Evolutionary conservation across 768 basidiomycete species (phyloP), one percentile per base, ranked within the genome.

Genomic region (Mycena epipterygia): DNA sequence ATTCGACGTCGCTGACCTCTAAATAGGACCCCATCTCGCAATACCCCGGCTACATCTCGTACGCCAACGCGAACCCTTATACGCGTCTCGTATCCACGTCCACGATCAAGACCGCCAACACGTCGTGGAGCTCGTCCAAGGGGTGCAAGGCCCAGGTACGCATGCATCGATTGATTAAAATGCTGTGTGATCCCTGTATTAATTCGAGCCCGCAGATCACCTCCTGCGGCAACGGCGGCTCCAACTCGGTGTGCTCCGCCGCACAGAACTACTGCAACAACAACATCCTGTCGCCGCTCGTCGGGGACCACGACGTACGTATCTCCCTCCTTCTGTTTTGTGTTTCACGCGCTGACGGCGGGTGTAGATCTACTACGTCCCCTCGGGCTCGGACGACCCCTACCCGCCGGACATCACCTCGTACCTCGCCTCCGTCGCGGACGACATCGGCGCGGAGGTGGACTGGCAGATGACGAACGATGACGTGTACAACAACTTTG

Each of bases 231-330:
- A 83, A 83, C 64, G 81, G 79, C 5, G 87, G 85, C 16, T 80
- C 81, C 16, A 82, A 88, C 68, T 76, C 82, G 0, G 85, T 86
- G 5, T 92, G 91, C 77, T 88, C 90, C 0, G 67, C 70, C 4
- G 90, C 91, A 5, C 90, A 91, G 76, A 81, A 73, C 55, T 89
- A 78, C 80, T 92, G 91, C 81, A 90, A 91, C 77, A 83, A 81
- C 72, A 77, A 86, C 51, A 85, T 92, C 59, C 79, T 91, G 3
- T 83, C 82, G 0, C 86, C 87, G 30, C 82, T 90, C 42, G 84
- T 83, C 14, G 90, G 90, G 39, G 80, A 86, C 74, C 89, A 80
- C 69, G 88, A 91, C 75, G 88, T 87, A 71, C 30, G 82, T 74
- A 17, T 25, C 25, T 27, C 25, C 5, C 12, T 3, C n/a, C 23